phyloP scores from a whole-genome alignment of 2,329 filamentous ascomycete species.

The Gaeumannomyces sp. region DNA sequence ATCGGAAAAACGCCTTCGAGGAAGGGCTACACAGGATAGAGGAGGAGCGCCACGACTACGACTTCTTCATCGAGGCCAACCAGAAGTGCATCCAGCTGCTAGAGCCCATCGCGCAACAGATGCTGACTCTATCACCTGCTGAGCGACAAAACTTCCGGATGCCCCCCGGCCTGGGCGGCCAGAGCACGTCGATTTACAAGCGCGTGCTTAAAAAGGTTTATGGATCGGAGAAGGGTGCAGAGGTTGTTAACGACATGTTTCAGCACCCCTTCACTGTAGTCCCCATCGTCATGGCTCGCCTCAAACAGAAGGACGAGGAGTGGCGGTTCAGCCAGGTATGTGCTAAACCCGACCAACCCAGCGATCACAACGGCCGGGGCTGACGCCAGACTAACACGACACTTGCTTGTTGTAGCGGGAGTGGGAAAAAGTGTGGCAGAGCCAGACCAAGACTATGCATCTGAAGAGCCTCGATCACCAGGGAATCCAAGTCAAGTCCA shows the following conservation, averaged over 20 bases:
- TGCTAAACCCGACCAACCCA: not conserved
- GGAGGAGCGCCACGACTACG: slow-evolving; percentile 96
- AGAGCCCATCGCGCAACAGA: slow-evolving; percentile 87
- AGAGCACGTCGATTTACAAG: slow-evolving; percentile 95
- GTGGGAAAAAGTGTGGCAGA: slow-evolving; percentile 98
- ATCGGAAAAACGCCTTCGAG: slow-evolving; percentile 93
- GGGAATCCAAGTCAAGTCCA: slow-evolving; percentile 80
- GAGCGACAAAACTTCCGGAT: slow-evolving; percentile 73
- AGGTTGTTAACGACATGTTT: slow-evolving; percentile 85
- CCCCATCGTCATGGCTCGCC: slow-evolving; percentile 76
- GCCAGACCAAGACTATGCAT: slow-evolving; percentile 90
- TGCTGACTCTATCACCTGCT: slow-evolving; percentile 68
- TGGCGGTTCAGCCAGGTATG: slow-evolving; percentile 82
- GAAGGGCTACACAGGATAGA: slow-evolving; percentile 94
- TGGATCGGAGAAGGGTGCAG: slow-evolving; percentile 72
- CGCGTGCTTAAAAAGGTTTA: slow-evolving; percentile 98
- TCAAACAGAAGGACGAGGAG: slow-evolving; percentile 95
- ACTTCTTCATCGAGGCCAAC: slow-evolving; percentile 96
- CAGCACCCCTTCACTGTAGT: slow-evolving; percentile 77
- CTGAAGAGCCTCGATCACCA: slow-evolving; percentile 96
- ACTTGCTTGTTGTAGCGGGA: slow-evolving; percentile 54
- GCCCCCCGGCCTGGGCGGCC: slow-evolving; percentile 77
- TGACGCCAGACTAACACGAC: not conserved
- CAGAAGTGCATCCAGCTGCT: slow-evolving; percentile 92
- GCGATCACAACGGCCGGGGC: not conserved